These are phyloP conservation scores for Parietaria judaica DNA, from an alignment of 306 rosid species.

Conservation along the genomic window DNA sequence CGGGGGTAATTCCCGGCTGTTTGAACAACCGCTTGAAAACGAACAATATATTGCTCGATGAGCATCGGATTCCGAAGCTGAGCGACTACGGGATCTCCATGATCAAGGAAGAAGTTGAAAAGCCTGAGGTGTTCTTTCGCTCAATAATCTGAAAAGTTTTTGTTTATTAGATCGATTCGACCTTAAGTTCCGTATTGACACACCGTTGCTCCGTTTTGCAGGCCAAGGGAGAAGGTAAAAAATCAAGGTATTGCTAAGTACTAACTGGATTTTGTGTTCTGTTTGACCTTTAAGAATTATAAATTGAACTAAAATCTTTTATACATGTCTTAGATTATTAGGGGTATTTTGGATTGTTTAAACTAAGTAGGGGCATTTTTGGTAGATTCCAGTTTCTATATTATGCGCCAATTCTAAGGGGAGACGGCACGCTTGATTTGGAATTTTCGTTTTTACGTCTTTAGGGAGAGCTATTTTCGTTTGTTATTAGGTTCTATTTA, in stretches of 20 bases:
- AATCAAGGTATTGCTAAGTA: slow-evolving; percentile 44
- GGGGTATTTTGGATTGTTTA: too few relatives aligned
- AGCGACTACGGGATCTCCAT: slow-evolving; percentile 81
- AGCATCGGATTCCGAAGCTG: slow-evolving; percentile 62
- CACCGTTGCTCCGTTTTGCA: slow-evolving; percentile 25
- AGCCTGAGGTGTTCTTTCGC: slow-evolving; percentile 41
- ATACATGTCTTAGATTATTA: too few relatives aligned
- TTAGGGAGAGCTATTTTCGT: too few relatives aligned
- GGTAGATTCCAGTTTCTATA: too few relatives aligned
- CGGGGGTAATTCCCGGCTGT: slow-evolving; percentile 72
- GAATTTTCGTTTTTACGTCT: too few relatives aligned
- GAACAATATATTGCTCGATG: slow-evolving; percentile 64
- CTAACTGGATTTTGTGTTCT: neutral
- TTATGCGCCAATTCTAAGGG: too few relatives aligned
- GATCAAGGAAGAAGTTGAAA: slow-evolving; percentile 49
- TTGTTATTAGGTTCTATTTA: too few relatives aligned
- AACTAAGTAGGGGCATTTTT: too few relatives aligned
- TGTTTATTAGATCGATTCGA: neutral
- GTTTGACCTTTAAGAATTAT: neutral
- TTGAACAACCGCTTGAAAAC: slow-evolving; percentile 59
- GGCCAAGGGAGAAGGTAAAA: slow-evolving; percentile 49
- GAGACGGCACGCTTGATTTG: too few relatives aligned
- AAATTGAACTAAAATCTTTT: too few relatives aligned
- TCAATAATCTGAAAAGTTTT: slow-evolving; percentile 5
- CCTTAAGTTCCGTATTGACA: slow-evolving; percentile 20